Base-by-base conservation (phyloP, 805 yeast genomes). In the Yamadazyma phyllophila region DNA sequence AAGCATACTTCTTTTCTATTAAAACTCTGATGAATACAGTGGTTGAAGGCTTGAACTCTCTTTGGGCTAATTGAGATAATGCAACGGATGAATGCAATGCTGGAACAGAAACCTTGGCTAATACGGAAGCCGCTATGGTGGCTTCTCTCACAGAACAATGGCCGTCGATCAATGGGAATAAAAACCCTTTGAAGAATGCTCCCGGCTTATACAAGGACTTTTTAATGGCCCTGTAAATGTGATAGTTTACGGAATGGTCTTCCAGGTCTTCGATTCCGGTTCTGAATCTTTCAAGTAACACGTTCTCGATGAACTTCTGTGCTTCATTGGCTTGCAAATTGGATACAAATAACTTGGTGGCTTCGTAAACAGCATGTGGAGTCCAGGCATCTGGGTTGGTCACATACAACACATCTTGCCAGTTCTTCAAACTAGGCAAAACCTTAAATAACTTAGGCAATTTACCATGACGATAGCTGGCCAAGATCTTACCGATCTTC, bases 61-160 rank as follows among this genome's bases (percentile, higher is more conserved):
- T 86, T 48, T 69, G 73, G 31, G 90, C 72, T 41, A 94, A 74
- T 65, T 91, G 87, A 52, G 94, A 79, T 53, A 94, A 76, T 10
- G 98, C 99, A 41, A 95, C 98, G 2, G 98, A 86, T 1, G 99
- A 92, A 72, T 94, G 99, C 58, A 90, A 78, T 4, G 87, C 96
- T 10, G 99, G 99, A 26, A 94, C 83, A 4, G 97, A 91, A 13
- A 91, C 85, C 64, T 90, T 91, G 15, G 88, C 74, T 49, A 94
- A 74, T 8, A 94, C 89, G 26, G 97, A 90, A 16, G 96, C 96
- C 13, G 92, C 96, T 63, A 94, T 90, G 50, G 94, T 82, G 4
- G 99, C 98, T 65, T 94, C 99, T 60, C 96, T 81, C 7, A 88
- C 83, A 3, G 96, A 77, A 66, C 98, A 91, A 43, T 87, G 87